Evolutionary conservation across 768 basidiomycete genomes (phyloP), one percentile per base, ranked within the genome.

Genomic region (Plicaturopsis crispa): DNA sequence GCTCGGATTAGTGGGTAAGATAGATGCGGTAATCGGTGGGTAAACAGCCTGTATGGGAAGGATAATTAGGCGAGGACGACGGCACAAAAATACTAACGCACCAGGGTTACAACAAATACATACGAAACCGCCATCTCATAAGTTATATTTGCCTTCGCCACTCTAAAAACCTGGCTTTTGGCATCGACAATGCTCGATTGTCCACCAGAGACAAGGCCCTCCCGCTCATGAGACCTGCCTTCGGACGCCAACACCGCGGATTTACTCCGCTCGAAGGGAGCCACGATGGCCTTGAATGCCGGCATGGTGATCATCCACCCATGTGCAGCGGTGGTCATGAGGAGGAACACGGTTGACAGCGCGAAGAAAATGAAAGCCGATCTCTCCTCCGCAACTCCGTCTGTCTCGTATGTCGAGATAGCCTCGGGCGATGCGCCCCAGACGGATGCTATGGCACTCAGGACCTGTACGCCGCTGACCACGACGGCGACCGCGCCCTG

Each of bases 401-500:
- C n/a, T 3, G 10, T 22, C 1, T 41, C 22, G 18, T 61, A 35
- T 51, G 49, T n/a, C 10, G 48, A 24, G 28, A 37, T 24, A 3
- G 53, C 46, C 38, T 54, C 36, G 47, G 43, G 51, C 44, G 72
- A 50, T 24, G 61, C 59, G 10, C 65, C 63, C 64, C 65, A 67
- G 12, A 84, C 61, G 6, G 81, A 81, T 2, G 73, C 61, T 1
- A 67, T 56, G 6, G 82, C 71, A 42, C 85, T 78, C 23, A 78
- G 44, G 6, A 90, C 70, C 50, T 92, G 88, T 0, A 89, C 79
- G 1, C 67, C 63, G 37, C 87, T 88, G 44, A 92, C 79, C 1
- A 76, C 78, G 10, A 93, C 85, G 0, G 80, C 91, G 2, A 91
- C 75, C 0, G 84, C 86, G 1, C 84, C 90, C 59, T 92, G 87